Base-by-base conservation (phyloP, 176 grass and related monocot species). In the Oryza meridionalis region DNA sequence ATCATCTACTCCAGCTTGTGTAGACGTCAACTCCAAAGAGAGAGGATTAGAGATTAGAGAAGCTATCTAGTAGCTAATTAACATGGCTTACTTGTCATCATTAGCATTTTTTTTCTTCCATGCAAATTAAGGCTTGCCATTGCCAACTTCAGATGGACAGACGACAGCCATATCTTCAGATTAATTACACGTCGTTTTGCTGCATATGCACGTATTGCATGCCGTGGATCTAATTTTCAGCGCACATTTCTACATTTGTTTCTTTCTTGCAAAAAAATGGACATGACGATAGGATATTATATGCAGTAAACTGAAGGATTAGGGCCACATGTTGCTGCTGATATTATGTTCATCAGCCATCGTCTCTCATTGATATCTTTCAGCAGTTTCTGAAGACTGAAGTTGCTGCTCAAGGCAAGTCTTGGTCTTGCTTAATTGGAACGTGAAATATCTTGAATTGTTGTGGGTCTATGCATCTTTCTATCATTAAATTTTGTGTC, bases 151-250 rank as follows among this genome's bases (percentile, higher is more conserved):
- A 40, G 44, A 21, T 16, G 8, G n/a, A 61, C 51, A 8, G 1
- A 69, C 81, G 4, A 31, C 29, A 22, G 11, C 59, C 21, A 29
- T 32, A 19, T 21, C 37, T 79, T 79, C 68, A 7, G 68, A 61
- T 19, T 46, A 59, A 59, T 19, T 37, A 59, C 75, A 79, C 5
- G 24, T 47, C 33, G 21, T 69, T 84, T 80, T 88, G 35, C 62
- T 62, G 76, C 61, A 38, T 47, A 62, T 69, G 37, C 81, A 88
- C 45, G 76, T 84, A 76, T 70, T 44, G 46, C 46, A 49, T 72
- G n/a, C 19, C 46, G 26, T 46, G 32, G 58, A 59, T 67, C 21
- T 9, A 9, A n/a, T 74, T 62, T 68, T 14, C 17, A 69, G 16
- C 14, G 31, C 44, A 69, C 17, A 61, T 17, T 65, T 72, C 11